phyloP scores from a whole-genome alignment of 2,329 filamentous ascomycete genomes.

The Fusarium subglutinans region DNA sequence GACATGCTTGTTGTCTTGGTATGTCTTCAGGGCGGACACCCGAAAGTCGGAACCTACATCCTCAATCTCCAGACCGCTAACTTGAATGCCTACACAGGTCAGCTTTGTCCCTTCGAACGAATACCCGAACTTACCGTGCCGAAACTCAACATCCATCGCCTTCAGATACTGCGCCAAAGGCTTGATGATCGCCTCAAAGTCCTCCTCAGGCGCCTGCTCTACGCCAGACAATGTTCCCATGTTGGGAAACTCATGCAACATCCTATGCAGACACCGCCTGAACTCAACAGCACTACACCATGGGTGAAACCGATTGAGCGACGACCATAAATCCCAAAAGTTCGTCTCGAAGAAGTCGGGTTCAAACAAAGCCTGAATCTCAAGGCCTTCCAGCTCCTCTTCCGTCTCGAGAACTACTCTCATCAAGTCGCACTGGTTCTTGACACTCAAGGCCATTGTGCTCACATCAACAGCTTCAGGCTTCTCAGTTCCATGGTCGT shows the following conservation, averaged over 20 bases:
- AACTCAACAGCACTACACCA: constrained; percentile 44
- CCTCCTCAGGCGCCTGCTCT: constrained; percentile 41
- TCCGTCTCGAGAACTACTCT: constrained; percentile 41
- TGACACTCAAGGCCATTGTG: constrained; percentile 43
- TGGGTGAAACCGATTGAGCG: constrained; percentile 42
- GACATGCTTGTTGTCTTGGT: constrained; percentile 26
- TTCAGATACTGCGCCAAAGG: constrained; percentile 41
- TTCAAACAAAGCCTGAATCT: constrained; percentile 41
- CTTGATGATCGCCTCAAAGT: constrained; percentile 42
- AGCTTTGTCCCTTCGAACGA: background rate
- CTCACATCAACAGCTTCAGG: constrained; percentile 40
- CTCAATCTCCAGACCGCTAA: constrained; percentile 40
- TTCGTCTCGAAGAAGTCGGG: constrained; percentile 43
- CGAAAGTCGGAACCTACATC: constrained; percentile 31
- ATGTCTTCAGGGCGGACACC: constrained; percentile 33
- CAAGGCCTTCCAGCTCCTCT: constrained; percentile 38
- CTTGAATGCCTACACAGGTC: constrained; percentile 34
- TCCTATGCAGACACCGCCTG: constrained; percentile 38
- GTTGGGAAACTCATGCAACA: constrained; percentile 42
- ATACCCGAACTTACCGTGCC: constrained; percentile 29
- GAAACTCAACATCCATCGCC: constrained; percentile 41
- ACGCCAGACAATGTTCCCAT: constrained; percentile 40
- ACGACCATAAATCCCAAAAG: constrained; percentile 43
- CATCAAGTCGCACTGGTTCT: constrained; percentile 44
- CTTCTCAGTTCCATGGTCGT: constrained; percentile 23